These are phyloP conservation scores for Zymoseptoria passerinii DNA, from an alignment of 2,329 filamentous ascomycete genomes.

Conservation along the genomic window DNA sequence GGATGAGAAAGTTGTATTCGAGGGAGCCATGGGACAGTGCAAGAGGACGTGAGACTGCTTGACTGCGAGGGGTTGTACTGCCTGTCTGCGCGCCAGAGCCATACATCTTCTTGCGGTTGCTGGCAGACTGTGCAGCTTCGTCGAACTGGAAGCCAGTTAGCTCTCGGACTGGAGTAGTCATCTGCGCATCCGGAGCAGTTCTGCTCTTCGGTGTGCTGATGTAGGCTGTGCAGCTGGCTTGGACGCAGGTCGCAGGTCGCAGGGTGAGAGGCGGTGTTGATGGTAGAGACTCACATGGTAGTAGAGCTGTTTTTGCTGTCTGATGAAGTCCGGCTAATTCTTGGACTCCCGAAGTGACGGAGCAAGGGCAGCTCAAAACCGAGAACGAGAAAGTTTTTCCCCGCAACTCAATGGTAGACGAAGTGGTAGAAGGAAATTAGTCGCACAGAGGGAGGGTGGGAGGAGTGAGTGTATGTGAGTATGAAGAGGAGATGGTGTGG, in stretches of 20 bases:
- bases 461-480: not conserved
- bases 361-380: not conserved
- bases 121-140: conserved; percentile 7
- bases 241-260: not conserved
- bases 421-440: not conserved
- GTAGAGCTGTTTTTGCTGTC: not conserved
- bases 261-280: not conserved
- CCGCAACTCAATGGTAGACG: not conserved
- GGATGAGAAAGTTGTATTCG: conserved; percentile 92
- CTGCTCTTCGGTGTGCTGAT: not conserved
- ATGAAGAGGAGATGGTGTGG: not conserved
- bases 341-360: not conserved
- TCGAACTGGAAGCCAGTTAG: conserved; percentile 17
- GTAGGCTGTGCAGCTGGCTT: not conserved
- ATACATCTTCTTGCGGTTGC: conserved; percentile 18
- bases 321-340: not conserved
- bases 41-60: conserved; percentile 82
- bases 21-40: conserved; percentile 87
- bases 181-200: conserved; percentile 1
- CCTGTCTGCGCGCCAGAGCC: conserved; percentile 60
- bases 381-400: not conserved
- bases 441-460: not conserved
- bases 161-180: conserved; percentile 18
- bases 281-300: not conserved
- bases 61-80: conserved; percentile 92